Conservation (phyloP, 352 stramenopile genomes). For the Phytopythium litorale region DNA sequence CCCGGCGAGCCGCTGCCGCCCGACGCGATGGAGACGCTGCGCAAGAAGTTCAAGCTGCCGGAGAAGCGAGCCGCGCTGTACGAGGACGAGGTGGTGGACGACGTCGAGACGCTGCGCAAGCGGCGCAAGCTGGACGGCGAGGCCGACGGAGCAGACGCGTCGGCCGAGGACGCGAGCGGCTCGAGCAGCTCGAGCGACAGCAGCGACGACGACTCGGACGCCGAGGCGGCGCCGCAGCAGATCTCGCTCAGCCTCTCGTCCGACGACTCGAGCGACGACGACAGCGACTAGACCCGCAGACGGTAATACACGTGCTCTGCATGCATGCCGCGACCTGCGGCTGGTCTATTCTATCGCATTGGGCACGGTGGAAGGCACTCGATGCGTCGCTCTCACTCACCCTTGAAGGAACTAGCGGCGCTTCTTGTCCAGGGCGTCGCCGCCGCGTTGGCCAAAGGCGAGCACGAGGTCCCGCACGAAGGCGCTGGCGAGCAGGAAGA, state of each 20-base stretch:
- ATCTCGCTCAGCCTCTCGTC: conserved; percentile 74
- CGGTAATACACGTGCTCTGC: not conserved
- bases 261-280: conserved; percentile 50
- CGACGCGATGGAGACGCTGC: conserved; percentile 71
- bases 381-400: not conserved
- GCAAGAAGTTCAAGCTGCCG: conserved; percentile 77
- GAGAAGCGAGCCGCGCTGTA: conserved; percentile 66
- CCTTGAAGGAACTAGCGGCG: not conserved
- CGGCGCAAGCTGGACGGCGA: conserved; percentile 50
- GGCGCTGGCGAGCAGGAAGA: conserved; percentile 50
- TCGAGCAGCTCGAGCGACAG: conserved; percentile 40
- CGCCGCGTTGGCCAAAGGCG: not conserved
- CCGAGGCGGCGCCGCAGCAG: conserved; percentile 42
- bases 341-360: too few species aligned
- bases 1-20: conserved; percentile 58
- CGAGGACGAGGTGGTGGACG: conserved; percentile 71
- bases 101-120: conserved; percentile 62
- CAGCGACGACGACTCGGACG: conserved; percentile 52
- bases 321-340: too few species aligned
- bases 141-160: conserved; percentile 22
- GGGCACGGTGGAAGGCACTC: not conserved
- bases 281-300: conserved; percentile 35
- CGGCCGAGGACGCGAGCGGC: conserved; percentile 40
- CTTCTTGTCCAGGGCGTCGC: not conserved
- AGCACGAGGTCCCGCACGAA: conserved; percentile 24